These are phyloP conservation scores for Yamadazyma nakazawae DNA, from an alignment of 805 yeast genomes.

Conservation along the genomic window DNA sequence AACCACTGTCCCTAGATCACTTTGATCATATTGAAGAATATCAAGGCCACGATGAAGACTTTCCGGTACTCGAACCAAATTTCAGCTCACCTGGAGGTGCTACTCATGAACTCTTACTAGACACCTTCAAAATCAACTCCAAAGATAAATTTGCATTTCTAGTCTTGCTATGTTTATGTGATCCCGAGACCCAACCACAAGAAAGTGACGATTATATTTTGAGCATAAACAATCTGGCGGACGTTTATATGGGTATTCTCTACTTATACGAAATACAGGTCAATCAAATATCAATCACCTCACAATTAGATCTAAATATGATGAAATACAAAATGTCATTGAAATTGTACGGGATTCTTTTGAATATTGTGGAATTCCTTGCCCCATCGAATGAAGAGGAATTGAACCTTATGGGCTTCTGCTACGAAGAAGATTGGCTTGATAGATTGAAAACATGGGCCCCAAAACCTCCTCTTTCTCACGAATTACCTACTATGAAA, in stretches of 20 bases:
- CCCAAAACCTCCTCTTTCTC: conserved; percentile 17
- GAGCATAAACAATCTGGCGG: conserved; percentile 7
- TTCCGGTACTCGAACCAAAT: conserved; percentile 3
- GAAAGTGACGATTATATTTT: conserved; percentile 3
- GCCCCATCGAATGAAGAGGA: conserved; percentile 15
- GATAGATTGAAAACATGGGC: conserved; percentile 6
- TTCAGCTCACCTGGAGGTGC: conserved; percentile 12
- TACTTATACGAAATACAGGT: not conserved
- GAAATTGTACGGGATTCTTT: conserved; percentile 29
- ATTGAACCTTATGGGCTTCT: conserved; percentile 14
- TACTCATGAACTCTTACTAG: conserved; percentile 14
- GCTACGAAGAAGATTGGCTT: conserved; percentile 7
- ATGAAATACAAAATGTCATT: conserved; percentile 34
- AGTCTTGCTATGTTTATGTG: conserved; percentile 34
- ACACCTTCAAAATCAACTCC: conserved; percentile 15
- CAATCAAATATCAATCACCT: not conserved
- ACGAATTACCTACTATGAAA: not conserved
- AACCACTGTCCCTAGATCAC: not conserved
- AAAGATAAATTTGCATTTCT: conserved; percentile 16
- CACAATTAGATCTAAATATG: conserved; percentile 20
- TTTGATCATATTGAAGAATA: not conserved
- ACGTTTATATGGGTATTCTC: conserved; percentile 2
- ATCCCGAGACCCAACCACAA: conserved; percentile 68
- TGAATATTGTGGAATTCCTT: conserved; percentile 34
- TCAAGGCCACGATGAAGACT: not conserved